Evolutionary conservation across 257 asterid genomes (phyloP).

Genomic region (Scutellaria baicalensis): DNA sequence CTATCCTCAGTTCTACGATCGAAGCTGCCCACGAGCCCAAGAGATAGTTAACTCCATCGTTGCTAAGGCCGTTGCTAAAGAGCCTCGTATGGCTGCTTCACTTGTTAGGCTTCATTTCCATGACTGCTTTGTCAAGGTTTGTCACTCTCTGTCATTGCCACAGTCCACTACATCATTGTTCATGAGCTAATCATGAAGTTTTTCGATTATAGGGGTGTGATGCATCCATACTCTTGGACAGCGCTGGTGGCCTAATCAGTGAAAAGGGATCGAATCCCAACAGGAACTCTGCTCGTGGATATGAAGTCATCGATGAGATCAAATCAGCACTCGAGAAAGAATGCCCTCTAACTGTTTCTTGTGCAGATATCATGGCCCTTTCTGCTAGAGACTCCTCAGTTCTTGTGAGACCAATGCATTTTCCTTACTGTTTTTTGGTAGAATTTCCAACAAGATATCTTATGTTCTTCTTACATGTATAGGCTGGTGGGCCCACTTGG

Average conservation of each 20-base stretch:
- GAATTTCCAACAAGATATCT: neutral
- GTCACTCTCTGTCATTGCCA: neutral
- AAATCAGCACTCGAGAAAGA: conserved; percentile 69
- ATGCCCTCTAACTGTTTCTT: conserved; percentile 84
- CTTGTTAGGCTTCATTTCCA: conserved; percentile 85
- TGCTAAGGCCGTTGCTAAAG: conserved; percentile 69
- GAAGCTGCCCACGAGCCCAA: conserved; percentile 62
- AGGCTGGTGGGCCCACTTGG: conserved; percentile 84
- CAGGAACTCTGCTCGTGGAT: conserved; percentile 79
- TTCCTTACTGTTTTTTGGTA: neutral
- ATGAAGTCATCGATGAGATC: conserved; percentile 81
- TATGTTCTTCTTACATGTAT: neutral
- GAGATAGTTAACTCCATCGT: conserved; percentile 63
- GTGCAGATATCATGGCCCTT: conserved; percentile 81
- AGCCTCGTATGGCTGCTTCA: conserved; percentile 95
- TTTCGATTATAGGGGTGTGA: conserved; percentile 63
- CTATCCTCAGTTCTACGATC: conserved; percentile 75
- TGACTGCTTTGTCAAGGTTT: conserved; percentile 91
- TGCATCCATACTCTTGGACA: conserved; percentile 82
- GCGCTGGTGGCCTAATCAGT: conserved; percentile 36
- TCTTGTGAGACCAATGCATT: conserved; percentile 32
- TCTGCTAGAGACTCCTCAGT: conserved; percentile 84
- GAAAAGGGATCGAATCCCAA: conserved; percentile 74
- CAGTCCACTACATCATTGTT: neutral
- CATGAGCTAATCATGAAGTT: neutral